phyloP scores from a whole-genome alignment of 306 rosid species.

The Geum urbanum region DNA sequence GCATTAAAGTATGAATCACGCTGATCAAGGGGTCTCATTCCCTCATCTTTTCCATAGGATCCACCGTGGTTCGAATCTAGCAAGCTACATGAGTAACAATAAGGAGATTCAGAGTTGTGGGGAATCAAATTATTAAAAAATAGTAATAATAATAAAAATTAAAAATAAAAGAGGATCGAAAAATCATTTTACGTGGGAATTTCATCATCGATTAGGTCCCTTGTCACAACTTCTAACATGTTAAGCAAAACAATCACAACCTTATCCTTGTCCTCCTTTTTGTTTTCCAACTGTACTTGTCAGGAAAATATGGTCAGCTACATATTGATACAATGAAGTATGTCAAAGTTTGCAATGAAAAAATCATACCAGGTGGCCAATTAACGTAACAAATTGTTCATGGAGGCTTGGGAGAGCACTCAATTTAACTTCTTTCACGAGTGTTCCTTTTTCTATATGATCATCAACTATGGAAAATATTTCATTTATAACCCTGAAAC shows the following conservation, averaged over 20 bases:
- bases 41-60: slow-evolving; percentile 51
- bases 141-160: too few relatives aligned
- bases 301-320: slow-evolving; percentile 19
- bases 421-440: slow-evolving; percentile 52
- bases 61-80: slow-evolving; percentile 80
- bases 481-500: slow-evolving; percentile 60
- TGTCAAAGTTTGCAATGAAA: slow-evolving; percentile 8
- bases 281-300: slow-evolving; percentile 51
- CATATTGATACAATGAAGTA: slow-evolving; percentile 16
- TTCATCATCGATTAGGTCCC: slow-evolving; percentile 86
- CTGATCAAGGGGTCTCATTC: slow-evolving; percentile 62
- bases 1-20: slow-evolving; percentile 53
- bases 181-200: slow-evolving; percentile 49
- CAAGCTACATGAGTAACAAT: slow-evolving; percentile 46
- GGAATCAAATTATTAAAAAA: slow-evolving; percentile 10
- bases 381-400: slow-evolving; percentile 55
- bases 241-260: slow-evolving; percentile 88
- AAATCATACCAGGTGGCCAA: slow-evolving; percentile 61
- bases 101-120: slow-evolving; percentile 10
- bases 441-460: slow-evolving; percentile 25
- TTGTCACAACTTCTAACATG: slow-evolving; percentile 91
- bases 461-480: slow-evolving; percentile 62
- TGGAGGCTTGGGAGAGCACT: slow-evolving; percentile 71
- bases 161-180: slow-evolving; percentile 10
- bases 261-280: slow-evolving; percentile 62